A percentile compares a stretch with the other conserved stretches of the same genome.
Conservation (phyloP, 2,329 filamentous ascomycete species). For the Colletotrichum musae region DNA sequence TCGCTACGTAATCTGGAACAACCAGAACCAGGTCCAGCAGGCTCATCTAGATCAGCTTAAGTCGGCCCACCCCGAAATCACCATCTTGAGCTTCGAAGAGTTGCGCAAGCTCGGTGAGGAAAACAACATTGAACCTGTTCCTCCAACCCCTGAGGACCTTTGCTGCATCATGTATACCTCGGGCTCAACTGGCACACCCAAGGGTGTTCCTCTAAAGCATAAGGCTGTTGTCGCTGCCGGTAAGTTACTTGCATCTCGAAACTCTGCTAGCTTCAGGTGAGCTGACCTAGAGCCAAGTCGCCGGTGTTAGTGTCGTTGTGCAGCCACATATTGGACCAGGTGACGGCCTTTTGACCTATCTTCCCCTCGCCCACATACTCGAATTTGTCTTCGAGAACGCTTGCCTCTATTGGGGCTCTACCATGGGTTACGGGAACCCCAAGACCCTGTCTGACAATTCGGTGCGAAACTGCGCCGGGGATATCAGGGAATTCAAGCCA, state of each 20-base stretch:
- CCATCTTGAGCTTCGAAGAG: slow-evolving; percentile 66
- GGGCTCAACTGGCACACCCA: slow-evolving; percentile 85
- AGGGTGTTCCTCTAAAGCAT: slow-evolving; percentile 85
- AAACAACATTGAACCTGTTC: slow-evolving; percentile 77
- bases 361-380: slow-evolving; percentile 89
- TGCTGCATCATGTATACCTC: slow-evolving; percentile 84
- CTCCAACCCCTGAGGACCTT: slow-evolving; percentile 80
- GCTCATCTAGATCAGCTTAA: slow-evolving; percentile 65
- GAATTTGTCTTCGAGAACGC: slow-evolving; percentile 93
- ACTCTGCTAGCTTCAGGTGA: background rate
- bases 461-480: slow-evolving; percentile 88
- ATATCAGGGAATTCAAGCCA: slow-evolving; percentile 88
- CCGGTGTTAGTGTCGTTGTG: slow-evolving; percentile 84
- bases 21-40: slow-evolving; percentile 66
- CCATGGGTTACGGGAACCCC: slow-evolving; percentile 91
- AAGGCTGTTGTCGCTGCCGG: slow-evolving; percentile 81
- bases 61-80: slow-evolving; percentile 57
- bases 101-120: slow-evolving; percentile 69
- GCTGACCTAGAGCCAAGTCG: slow-evolving; percentile 64
- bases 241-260: slow-evolving; percentile 57
- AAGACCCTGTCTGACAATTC: slow-evolving; percentile 87
- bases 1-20: slow-evolving; percentile 68
- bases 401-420: slow-evolving; percentile 86
- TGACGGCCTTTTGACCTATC: slow-evolving; percentile 85
- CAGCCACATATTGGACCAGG: slow-evolving; percentile 83